Conservation (phyloP, 805 yeast genomes). For the Saccharomyces paradoxus region DNA sequence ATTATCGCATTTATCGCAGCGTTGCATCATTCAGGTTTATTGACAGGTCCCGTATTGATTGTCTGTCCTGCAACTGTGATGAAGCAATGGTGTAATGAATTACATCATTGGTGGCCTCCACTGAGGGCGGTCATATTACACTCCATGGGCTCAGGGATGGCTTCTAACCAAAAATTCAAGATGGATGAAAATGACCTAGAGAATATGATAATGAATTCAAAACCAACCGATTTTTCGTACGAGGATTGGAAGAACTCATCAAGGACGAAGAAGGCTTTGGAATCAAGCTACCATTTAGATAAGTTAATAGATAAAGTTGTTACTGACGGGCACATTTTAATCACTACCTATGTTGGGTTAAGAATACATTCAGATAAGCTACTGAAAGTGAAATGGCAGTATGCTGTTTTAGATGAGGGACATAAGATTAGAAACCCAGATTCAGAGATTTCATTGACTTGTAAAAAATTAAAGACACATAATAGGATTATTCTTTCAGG, state of each 20-base stretch:
- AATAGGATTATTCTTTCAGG: constrained; percentile 86
- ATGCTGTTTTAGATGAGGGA: constrained; percentile 89
- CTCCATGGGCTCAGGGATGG: constrained; percentile 87
- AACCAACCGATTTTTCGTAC: constrained; percentile 36
- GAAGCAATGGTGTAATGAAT: constrained; percentile 94
- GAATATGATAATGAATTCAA: constrained; percentile 33
- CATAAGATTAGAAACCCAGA: constrained; percentile 95
- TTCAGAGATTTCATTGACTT: constrained; percentile 72
- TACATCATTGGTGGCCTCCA: constrained; percentile 98
- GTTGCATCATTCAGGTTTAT: constrained; percentile 67
- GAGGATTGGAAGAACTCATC: constrained; percentile 30
- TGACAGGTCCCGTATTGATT: constrained; percentile 70
- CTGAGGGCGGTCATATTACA: constrained; percentile 78
- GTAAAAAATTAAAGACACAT: constrained; percentile 79
- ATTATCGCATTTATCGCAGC: constrained; percentile 87
- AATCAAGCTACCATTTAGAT: constrained; percentile 21
- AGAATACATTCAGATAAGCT: constrained; percentile 56
- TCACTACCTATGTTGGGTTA: constrained; percentile 88
- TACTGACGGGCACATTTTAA: constrained; percentile 67
- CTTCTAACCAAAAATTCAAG: constrained; percentile 23
- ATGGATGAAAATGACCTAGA: constrained; percentile 46
- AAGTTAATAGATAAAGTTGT: constrained; percentile 44
- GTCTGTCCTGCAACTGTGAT: constrained; percentile 97
- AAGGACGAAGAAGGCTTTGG: constrained; percentile 25
- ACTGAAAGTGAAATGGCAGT: constrained; percentile 75